Evolutionary conservation across 1,139 yeast genomes (phyloP), one percentile per base, ranked within the genome.

Genomic region (Hyphopichia pseudoburtonii): DNA sequence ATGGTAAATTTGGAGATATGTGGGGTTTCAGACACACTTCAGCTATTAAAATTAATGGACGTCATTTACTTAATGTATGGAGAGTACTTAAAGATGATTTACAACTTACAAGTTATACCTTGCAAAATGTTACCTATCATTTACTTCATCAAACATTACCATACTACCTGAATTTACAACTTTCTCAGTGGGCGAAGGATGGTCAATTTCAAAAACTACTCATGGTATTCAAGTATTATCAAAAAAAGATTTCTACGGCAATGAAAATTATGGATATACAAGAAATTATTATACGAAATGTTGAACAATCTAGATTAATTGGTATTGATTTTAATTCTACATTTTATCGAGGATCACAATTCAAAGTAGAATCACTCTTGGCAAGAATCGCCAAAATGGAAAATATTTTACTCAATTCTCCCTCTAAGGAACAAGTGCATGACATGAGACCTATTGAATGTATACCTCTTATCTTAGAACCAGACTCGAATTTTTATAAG

Each of bases 311-410:
- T 0, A 70, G 96, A 32, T 60, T 92, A 27, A 76, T 89, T 28
- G 98, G 98, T 0, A 80, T 92, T 30, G 97, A 92, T 51, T 92
- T 89, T 57, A 77, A 82, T 53, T 88, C 97, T 1, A 89, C 89
- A 14, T 78, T 86, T 44, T 83, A 87, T 38, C 66, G 98, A 43
- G 98, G 98, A 0, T 89, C 97, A 0, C 98, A 92, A 52, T 92
- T 73, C 55, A 90, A 87, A 53, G 96, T 92, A 3, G 98, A 92
- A 53, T 86, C 97, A 0, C 73, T 90, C 30, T 60, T 92, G 47
- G 62, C 79, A 4, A 64, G 98, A 38, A 64, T 92, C 17, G 76
- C 94, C 23, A 88, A 88, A 51, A 69, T 79, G 8, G 96, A 89
- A 54, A 84, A 83, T 51, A 78, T 75, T 38, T 57, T 92, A 30